Conservation (phyloP, 805 yeast genomes). For the Ogataea parapolymorpha region DNA sequence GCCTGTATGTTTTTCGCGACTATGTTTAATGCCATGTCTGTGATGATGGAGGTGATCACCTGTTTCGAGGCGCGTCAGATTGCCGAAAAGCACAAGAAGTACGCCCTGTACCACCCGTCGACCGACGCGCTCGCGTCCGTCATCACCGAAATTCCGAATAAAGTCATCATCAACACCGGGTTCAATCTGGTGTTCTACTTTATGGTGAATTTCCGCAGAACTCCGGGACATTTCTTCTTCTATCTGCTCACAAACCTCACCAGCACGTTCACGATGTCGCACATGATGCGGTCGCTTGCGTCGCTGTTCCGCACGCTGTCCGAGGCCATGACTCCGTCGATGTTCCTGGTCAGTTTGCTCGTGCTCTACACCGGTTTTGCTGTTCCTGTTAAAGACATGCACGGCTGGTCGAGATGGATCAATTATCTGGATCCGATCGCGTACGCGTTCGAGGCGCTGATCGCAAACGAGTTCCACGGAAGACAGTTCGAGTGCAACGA, state of each 20-base stretch:
- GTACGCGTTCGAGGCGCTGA: slow-evolving; percentile 52
- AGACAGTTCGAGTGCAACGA: slow-evolving; percentile 40
- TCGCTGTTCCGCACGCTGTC: slow-evolving; percentile 44
- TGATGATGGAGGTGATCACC: slow-evolving; percentile 54
- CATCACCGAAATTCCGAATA: slow-evolving; percentile 55
- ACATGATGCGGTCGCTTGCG: slow-evolving; percentile 52
- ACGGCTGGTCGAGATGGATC: slow-evolving; percentile 67
- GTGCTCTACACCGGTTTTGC: slow-evolving; percentile 56
- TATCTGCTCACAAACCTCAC: slow-evolving; percentile 42
- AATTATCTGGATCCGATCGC: slow-evolving; percentile 57
- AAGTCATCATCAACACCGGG: slow-evolving; percentile 39
- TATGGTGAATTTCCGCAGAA: slow-evolving; percentile 49
- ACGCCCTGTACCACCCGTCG: slow-evolving; percentile 54
- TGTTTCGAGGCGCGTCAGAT: slow-evolving; percentile 54
- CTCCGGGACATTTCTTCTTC: slow-evolving; percentile 53
- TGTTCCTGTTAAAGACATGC: slow-evolving; percentile 52
- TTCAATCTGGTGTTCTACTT: slow-evolving; percentile 53
- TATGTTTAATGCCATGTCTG: slow-evolving; percentile 59
- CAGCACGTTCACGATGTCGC: slow-evolving; percentile 52
- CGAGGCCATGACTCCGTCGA: slow-evolving; percentile 58
- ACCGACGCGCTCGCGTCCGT: slow-evolving; percentile 63
- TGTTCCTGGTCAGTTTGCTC: slow-evolving; percentile 46
- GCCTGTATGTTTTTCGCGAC: slow-evolving; percentile 68
- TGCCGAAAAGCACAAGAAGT: slow-evolving; percentile 56
- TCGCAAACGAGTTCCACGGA: slow-evolving; percentile 53